phyloP scores from a whole-genome alignment of 2,329 filamentous ascomycete genomes.

The Grosmannia clavigera region DNA sequence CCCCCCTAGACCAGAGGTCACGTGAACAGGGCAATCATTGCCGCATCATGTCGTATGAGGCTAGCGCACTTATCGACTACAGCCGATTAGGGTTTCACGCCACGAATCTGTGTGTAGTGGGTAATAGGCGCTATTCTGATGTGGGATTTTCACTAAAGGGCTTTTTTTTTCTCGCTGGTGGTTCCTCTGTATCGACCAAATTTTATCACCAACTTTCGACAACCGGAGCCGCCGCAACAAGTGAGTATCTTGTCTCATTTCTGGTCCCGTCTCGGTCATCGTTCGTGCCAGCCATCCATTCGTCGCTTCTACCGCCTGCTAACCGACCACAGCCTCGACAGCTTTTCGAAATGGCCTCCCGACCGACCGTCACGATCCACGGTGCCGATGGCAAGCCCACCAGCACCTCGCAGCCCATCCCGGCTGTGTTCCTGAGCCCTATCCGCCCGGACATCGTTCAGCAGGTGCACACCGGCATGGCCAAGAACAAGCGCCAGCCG shows the following conservation, averaged over 20 bases:
- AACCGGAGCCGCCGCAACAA: slow-evolving; percentile 1
- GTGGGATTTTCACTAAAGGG: neutral
- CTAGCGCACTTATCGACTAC: neutral
- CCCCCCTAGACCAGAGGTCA: neutral
- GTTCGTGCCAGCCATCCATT: neutral
- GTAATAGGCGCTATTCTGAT: neutral
- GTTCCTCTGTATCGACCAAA: neutral
- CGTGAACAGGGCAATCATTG: neutral
- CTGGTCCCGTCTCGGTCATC: neutral
- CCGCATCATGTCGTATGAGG: neutral
- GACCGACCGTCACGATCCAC: slow-evolving; percentile 96
- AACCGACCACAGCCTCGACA: neutral
- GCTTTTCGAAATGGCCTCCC: slow-evolving; percentile 60
- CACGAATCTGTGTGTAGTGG: neutral
- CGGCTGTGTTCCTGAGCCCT: slow-evolving; percentile 91
- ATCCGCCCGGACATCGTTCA: slow-evolving; percentile 99
- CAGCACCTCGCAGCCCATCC: slow-evolving; percentile 81
- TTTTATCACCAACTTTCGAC: slow-evolving; percentile 1
- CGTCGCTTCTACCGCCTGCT: neutral
- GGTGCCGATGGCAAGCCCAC: slow-evolving; percentile 88
- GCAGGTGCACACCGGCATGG: slow-evolving; percentile 97
- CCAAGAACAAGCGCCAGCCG: slow-evolving; percentile 99
- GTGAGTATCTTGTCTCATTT: neutral
- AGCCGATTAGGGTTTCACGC: neutral
- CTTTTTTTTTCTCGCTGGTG: neutral